phyloP scores from a whole-genome alignment of 208 protist genomes.

The Crithidia brevicula region DNA sequence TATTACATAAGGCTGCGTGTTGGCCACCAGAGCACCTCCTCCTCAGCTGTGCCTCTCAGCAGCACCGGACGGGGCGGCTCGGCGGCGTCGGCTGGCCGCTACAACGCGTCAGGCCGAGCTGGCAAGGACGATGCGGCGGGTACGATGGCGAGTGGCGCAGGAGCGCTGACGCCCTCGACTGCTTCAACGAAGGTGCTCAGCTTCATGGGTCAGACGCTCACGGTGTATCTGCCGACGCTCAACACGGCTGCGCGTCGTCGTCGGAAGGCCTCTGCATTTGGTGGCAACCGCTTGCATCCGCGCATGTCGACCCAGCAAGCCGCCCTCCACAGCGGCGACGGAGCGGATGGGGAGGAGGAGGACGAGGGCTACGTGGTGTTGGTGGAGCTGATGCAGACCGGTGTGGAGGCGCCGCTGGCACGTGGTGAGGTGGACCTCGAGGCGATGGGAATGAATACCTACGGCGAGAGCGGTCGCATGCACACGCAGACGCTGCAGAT shows the following conservation, averaged over 20 bases:
- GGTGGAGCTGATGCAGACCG: slow-evolving; percentile 28
- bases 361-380: background rate
- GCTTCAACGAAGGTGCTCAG: slow-evolving; percentile 17
- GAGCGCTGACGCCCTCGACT: too few species aligned
- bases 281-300: background rate
- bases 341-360: background rate
- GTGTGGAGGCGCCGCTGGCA: slow-evolving; percentile 15
- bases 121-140: too few species aligned
- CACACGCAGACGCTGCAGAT: slow-evolving; percentile 19
- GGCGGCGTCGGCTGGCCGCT: background rate
- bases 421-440: slow-evolving; percentile 10
- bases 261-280: background rate
- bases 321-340: background rate
- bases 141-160: background rate
- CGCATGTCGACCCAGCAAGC: background rate
- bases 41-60: slow-evolving; percentile 28
- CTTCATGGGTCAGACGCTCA: slow-evolving; percentile 26
- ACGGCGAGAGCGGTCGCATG: background rate
- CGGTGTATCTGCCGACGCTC: background rate
- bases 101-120: too few species aligned
- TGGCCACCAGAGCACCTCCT: slow-evolving; percentile 9
- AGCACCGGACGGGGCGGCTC: background rate
- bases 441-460: slow-evolving; percentile 1
- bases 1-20: slow-evolving; percentile 26
- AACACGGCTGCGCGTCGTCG: background rate